Conservation (phyloP, 129 eudicot species). For the carrot (Daucus carota) region DNA sequence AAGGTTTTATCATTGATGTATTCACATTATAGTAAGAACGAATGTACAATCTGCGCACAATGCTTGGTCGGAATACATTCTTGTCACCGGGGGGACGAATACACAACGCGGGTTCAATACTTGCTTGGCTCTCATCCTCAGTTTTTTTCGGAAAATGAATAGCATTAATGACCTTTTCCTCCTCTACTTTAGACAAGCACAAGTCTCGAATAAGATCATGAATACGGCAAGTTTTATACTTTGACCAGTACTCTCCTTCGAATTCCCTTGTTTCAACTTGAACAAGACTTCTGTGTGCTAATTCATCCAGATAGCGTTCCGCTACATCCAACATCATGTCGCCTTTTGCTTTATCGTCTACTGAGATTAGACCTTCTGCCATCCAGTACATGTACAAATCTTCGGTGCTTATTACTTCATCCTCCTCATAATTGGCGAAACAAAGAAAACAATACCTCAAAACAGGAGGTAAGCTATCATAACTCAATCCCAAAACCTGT, state of each 20-base stretch:
- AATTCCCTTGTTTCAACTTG: background rate
- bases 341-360: too few relatives aligned
- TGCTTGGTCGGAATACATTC: too few relatives aligned
- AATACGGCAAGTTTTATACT: background rate
- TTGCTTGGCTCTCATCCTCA: too few relatives aligned
- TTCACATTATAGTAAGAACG: background rate
- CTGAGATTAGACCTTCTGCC: background rate
- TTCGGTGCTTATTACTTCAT: background rate
- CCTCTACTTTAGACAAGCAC: background rate
- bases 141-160: background rate
- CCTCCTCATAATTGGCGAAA: background rate
- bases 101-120: too few relatives aligned
- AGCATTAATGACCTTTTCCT: background rate
- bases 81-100: too few relatives aligned
- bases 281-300: background rate
- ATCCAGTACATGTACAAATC: background rate
- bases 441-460: background rate
- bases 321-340: too few relatives aligned
- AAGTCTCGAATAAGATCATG: slow-evolving; percentile 5
- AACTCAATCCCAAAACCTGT: background rate
- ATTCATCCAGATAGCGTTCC: too few relatives aligned
- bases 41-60: background rate
- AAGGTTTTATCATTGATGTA: background rate
- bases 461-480: background rate
- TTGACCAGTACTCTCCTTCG: background rate